These are phyloP conservation scores for Anisodus tanguticus DNA, from an alignment of 257 asterid species.

Conservation along the genomic window DNA sequence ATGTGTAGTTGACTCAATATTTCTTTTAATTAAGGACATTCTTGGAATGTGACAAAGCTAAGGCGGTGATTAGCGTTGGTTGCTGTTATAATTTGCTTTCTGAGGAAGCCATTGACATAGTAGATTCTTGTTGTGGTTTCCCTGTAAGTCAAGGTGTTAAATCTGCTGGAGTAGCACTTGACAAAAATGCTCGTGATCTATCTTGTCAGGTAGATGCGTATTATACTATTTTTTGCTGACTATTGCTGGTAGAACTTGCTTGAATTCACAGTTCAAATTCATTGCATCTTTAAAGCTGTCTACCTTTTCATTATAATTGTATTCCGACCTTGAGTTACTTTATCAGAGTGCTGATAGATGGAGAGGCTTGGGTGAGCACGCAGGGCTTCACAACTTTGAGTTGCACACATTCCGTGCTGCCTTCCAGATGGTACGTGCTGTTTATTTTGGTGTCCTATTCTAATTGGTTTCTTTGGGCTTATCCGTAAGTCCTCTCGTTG, in stretches of 20 bases:
- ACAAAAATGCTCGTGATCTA: constrained; percentile 81
- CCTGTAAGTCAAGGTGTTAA: constrained; percentile 81
- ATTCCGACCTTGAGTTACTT: constrained; percentile 32
- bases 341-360: constrained; percentile 90
- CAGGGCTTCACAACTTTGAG: constrained; percentile 78
- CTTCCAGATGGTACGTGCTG: constrained; percentile 72
- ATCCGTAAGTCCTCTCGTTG: not conserved
- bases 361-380: constrained; percentile 66
- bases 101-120: constrained; percentile 51
- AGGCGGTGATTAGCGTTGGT: constrained; percentile 84
- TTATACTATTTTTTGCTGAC: constrained; percentile 27
- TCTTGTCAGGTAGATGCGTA: constrained; percentile 80
- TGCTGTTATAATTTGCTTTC: constrained; percentile 92
- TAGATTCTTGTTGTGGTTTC: constrained; percentile 63
- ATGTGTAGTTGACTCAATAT: constrained; percentile 30
- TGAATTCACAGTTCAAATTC: constrained; percentile 30
- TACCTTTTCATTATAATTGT: not conserved
- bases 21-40: constrained; percentile 61
- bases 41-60: constrained; percentile 69
- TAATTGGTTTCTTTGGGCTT: not conserved
- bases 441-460: not conserved
- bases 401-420: constrained; percentile 94
- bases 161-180: constrained; percentile 56
- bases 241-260: constrained; percentile 6
- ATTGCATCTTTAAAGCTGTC: constrained; percentile 6